Conservation (phyloP, 306 rosid species). For the Vicia villosa region DNA sequence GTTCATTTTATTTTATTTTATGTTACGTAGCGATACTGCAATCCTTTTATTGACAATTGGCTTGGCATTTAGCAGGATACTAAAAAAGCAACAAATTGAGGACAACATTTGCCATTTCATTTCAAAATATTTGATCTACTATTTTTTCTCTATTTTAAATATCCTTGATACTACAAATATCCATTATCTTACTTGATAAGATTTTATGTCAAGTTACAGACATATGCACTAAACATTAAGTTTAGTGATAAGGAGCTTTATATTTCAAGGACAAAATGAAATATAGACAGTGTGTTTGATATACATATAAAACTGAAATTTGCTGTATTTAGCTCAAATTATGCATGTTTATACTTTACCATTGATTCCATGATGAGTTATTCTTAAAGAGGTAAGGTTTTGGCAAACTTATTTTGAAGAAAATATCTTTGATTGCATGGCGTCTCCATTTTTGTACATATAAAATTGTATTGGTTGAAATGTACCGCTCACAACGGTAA, state of each 20-base stretch:
- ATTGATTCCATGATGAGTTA: conserved; percentile 4
- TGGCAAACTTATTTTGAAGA: neutral
- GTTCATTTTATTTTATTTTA: neutral
- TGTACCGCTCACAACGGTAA: too few relatives aligned
- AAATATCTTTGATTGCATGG: neutral
- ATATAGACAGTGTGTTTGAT: neutral
- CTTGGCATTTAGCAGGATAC: conserved; percentile 1
- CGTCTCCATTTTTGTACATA: neutral
- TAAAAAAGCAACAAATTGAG: neutral
- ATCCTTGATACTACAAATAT: neutral
- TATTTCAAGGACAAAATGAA: conserved; percentile 8
- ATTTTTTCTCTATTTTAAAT: neutral
- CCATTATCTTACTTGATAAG: neutral
- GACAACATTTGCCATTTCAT: conserved; percentile 17
- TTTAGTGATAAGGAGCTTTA: neutral
- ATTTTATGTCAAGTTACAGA: neutral
- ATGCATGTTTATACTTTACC: conserved; percentile 5
- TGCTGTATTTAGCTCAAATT: neutral
- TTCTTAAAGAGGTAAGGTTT: neutral
- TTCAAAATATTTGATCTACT: neutral
- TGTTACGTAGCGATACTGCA: neutral
- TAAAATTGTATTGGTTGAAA: neutral
- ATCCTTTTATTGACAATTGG: conserved; percentile 3
- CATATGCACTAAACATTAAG: neutral
- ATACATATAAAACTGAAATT: neutral